A percentile compares a stretch with the other conserved stretches of the same genome.
Evolutionary conservation across 257 asterid species (phyloP).

Genomic region (Thymus quinquecostatus): DNA sequence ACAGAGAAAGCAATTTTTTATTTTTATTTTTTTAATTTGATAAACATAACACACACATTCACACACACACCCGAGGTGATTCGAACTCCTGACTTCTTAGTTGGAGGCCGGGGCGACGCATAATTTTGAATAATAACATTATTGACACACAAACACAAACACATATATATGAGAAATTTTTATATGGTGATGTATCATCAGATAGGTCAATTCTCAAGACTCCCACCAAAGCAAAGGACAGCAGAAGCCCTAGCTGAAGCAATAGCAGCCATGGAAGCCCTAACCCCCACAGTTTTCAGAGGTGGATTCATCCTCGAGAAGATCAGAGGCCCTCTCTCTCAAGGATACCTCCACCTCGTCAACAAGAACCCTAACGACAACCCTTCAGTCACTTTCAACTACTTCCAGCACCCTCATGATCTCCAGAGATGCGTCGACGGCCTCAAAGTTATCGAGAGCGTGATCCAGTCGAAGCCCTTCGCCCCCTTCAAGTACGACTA

Average conservation of each 20-base stretch:
- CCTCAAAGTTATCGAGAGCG: slow-evolving; percentile 54
- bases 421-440: slow-evolving; percentile 70
- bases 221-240: slow-evolving; percentile 88
- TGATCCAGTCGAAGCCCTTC: slow-evolving; percentile 69
- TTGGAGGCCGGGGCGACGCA: no score
- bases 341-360: slow-evolving; percentile 59
- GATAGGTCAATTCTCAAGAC: slow-evolving; percentile 83
- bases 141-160: neutral
- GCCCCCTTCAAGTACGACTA: slow-evolving; percentile 48
- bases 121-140: no score
- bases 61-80: no score
- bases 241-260: slow-evolving; percentile 68
- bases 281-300: slow-evolving; percentile 45
- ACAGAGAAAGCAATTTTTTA: no score
- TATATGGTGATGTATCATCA: slow-evolving; percentile 24
- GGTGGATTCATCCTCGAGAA: slow-evolving; percentile 91
- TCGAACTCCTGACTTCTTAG: no score
- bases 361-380: slow-evolving; percentile 60
- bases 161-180: neutral
- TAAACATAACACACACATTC: no score
- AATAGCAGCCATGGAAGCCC: slow-evolving; percentile 51
- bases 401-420: slow-evolving; percentile 66
- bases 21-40: no score
- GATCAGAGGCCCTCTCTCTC: slow-evolving; percentile 70
- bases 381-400: slow-evolving; percentile 79